Evolutionary conservation across 2,329 filamentous ascomycete genomes (phyloP).

Genomic region (Arthroderma sp.): DNA sequence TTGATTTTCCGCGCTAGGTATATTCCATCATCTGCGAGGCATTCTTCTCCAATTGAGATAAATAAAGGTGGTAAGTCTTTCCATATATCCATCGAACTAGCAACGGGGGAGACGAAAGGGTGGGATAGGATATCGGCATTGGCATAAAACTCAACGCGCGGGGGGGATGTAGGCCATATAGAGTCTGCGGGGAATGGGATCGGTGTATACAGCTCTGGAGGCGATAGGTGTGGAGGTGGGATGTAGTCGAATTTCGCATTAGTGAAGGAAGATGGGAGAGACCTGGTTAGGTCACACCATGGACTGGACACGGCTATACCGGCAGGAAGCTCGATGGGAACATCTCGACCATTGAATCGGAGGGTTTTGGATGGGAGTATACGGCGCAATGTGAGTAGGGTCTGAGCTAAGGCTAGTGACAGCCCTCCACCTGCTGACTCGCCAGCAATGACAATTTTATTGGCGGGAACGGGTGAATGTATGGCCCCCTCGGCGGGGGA

Average conservation of each 20-base stretch:
- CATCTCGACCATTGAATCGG: conserved; percentile 27
- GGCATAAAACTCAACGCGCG: conserved; percentile 30
- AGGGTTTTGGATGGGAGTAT: conserved; percentile 16
- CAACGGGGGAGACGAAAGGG: conserved; percentile 29
- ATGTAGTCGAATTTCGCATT: conserved; percentile 32
- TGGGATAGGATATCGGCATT: conserved; percentile 26
- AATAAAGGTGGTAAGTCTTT: conserved; percentile 28
- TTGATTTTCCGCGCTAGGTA: conserved; percentile 29
- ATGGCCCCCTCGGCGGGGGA: conserved; percentile 30
- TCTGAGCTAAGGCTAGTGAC: conserved; percentile 27
- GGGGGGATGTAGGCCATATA: conserved; percentile 29
- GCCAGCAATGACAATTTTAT: conserved; percentile 33
- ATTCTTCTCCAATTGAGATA: conserved; percentile 30
- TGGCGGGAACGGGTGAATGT: conserved; percentile 29
- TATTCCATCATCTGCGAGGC: conserved; percentile 28
- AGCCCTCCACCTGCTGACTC: conserved; percentile 36
- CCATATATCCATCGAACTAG: conserved; percentile 25
- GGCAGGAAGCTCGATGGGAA: conserved; percentile 29
- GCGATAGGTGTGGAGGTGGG: conserved; percentile 16
- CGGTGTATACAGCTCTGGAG: conserved; percentile 15
- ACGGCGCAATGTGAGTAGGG: conserved; percentile 29
- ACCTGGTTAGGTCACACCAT: conserved; percentile 31
- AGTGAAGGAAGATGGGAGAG: conserved; percentile 26
- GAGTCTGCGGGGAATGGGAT: conserved; percentile 21
- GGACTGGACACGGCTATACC: conserved; percentile 28